Percentiles rank a stretch among this genome's conserved stretches.
phyloP scores from a whole-genome alignment of 1,284 basidiomycete genomes.

The Ustilago sp. region DNA sequence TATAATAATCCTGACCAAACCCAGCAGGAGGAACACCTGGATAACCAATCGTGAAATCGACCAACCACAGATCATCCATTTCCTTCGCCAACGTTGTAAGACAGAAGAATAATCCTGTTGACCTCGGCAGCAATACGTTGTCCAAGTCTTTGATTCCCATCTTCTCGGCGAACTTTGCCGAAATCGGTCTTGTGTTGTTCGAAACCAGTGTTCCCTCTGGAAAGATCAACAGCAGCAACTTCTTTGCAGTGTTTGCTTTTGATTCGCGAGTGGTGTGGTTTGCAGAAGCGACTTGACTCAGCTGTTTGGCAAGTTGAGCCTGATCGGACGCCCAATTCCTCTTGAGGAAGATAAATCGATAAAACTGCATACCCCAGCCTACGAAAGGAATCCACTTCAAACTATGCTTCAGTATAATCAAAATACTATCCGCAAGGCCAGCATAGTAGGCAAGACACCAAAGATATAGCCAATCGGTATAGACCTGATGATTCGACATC shows the following conservation, averaged over 20 bases:
- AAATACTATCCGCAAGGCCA: constrained; percentile 51
- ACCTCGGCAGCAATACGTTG: constrained; percentile 85
- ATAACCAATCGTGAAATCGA: constrained; percentile 83
- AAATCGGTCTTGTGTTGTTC: constrained; percentile 47
- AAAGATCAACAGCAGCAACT: constrained; percentile 61
- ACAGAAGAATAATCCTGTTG: constrained; percentile 88
- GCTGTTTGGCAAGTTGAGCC: constrained; percentile 44
- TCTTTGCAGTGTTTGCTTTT: constrained; percentile 29
- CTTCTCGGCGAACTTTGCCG: constrained; percentile 63
- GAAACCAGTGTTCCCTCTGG: constrained; percentile 66
- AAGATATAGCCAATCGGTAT: constrained; percentile 66
- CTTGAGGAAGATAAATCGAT: constrained; percentile 61
- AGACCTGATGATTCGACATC: constrained; percentile 64
- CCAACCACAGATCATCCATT: constrained; percentile 80
- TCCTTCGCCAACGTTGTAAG: constrained; percentile 82
- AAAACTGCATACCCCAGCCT: constrained; percentile 66
- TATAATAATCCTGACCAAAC: constrained; percentile 85
- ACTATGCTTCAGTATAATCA: constrained; percentile 60
- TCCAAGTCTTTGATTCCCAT: constrained; percentile 76
- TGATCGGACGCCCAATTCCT: constrained; percentile 59
- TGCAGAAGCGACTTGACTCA: constrained; percentile 36
- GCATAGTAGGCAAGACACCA: constrained; percentile 63
- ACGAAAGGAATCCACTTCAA: constrained; percentile 62
- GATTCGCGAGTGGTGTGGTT: constrained; percentile 1
- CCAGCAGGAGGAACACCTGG: constrained; percentile 76